These are phyloP conservation scores for Amanita inopinata DNA, from an alignment of 768 basidiomycete genomes.

Conservation along the genomic window DNA sequence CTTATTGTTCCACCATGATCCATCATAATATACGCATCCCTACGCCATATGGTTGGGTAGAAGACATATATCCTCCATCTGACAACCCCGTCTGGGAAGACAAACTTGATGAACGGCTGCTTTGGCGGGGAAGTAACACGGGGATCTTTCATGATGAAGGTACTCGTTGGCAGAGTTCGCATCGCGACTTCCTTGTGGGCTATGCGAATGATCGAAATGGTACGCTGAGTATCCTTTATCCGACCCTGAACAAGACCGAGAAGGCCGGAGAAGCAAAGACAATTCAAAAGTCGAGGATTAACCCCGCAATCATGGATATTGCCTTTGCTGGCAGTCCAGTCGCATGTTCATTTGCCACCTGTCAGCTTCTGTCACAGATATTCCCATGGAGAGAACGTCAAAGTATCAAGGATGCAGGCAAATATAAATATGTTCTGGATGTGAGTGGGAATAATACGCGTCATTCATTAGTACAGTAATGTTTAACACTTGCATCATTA, in stretches of 20 bases:
- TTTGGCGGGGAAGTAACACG: constrained; percentile 72
- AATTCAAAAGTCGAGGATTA: constrained; percentile 30
- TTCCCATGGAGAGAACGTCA: constrained; percentile 44
- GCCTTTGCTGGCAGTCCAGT: constrained; percentile 39
- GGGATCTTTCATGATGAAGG: constrained; percentile 38
- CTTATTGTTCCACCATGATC: constrained; percentile 36
- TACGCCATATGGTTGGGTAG: constrained; percentile 36
- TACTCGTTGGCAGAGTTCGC: constrained; percentile 39
- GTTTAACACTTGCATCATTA: neutral
- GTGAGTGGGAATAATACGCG: constrained; percentile 28
- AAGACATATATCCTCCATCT: constrained; percentile 25
- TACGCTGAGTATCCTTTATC: constrained; percentile 28
- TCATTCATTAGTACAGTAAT: neutral
- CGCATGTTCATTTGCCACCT: constrained; percentile 32
- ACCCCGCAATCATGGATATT: constrained; percentile 52
- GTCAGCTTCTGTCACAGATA: constrained; percentile 30
- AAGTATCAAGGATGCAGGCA: constrained; percentile 36
- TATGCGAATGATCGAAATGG: constrained; percentile 31
- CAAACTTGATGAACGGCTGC: constrained; percentile 49
- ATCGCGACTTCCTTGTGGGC: constrained; percentile 39
- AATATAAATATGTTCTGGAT: constrained; percentile 53
- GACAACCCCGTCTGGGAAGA: constrained; percentile 58
- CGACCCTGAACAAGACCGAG: constrained; percentile 18
- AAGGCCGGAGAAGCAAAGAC: constrained; percentile 25
- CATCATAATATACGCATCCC: constrained; percentile 50